These are phyloP conservation scores for Fusarium heterosporum DNA, from an alignment of 2,329 filamentous ascomycete genomes.

Conservation along the genomic window DNA sequence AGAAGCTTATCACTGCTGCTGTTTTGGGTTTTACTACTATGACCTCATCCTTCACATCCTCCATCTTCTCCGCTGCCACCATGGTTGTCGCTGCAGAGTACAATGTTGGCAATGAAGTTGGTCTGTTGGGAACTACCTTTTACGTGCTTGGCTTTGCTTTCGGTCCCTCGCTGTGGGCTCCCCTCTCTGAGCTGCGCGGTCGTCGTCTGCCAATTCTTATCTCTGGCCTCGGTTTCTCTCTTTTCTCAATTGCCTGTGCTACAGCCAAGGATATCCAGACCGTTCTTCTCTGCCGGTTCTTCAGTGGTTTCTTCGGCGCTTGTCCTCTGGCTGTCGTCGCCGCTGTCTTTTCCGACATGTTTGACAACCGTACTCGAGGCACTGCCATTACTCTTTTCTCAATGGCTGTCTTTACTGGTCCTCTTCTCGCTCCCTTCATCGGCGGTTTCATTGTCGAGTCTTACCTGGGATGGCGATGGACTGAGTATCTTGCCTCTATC, in stretches of 20 bases:
- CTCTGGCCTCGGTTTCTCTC: conserved; percentile 75
- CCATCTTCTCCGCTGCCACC: conserved; percentile 78
- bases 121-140: conserved; percentile 73
- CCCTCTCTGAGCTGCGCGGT: conserved; percentile 77
- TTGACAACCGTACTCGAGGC: conserved; percentile 71
- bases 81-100: conserved; percentile 67
- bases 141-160: conserved; percentile 80
- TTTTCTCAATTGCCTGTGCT: conserved; percentile 74
- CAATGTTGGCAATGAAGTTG: conserved; percentile 70
- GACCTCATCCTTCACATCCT: conserved; percentile 77
- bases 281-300: conserved; percentile 78
- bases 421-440: conserved; percentile 74
- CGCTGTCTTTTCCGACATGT: conserved; percentile 79
- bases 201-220: conserved; percentile 71
- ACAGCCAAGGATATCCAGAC: conserved; percentile 76
- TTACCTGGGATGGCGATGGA: conserved; percentile 79
- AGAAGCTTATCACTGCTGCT: conserved; percentile 77
- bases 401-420: conserved; percentile 71
- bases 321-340: conserved; percentile 76
- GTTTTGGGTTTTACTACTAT: conserved; percentile 81
- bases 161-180: conserved; percentile 78
- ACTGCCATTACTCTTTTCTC: conserved; percentile 58
- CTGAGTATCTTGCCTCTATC: conserved; percentile 71
- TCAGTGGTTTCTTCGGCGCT: conserved; percentile 77
- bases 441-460: conserved; percentile 75